phyloP scores from a whole-genome alignment of 2,329 filamentous ascomycete genomes.

The Emmonsia crescens region DNA sequence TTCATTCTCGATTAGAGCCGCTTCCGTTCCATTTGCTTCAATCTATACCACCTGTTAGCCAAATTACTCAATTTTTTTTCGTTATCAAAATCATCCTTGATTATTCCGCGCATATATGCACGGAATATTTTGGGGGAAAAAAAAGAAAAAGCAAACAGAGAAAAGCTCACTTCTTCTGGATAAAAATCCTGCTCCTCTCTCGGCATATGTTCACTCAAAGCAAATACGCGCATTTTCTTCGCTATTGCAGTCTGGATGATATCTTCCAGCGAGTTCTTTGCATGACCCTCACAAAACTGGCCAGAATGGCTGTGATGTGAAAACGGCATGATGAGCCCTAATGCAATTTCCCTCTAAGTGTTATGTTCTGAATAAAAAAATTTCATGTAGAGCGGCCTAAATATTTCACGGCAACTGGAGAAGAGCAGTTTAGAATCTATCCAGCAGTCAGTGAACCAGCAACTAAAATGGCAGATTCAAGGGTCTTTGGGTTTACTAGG shows the following conservation, averaged over 20 bases:
- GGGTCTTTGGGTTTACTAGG: no score
- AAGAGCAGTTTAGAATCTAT: neutral
- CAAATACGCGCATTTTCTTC: slow-evolving; percentile 70
- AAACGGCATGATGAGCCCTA: slow-evolving; percentile 61
- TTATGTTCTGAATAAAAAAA: neutral
- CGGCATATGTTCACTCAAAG: slow-evolving; percentile 91
- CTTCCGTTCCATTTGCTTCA: slow-evolving; percentile 24
- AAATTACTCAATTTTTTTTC: no score
- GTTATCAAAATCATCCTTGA: neutral
- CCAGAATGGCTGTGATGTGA: slow-evolving; percentile 97
- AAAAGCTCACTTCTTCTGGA: slow-evolving; percentile 62
- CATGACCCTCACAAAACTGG: slow-evolving; percentile 89
- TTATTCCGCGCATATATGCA: neutral
- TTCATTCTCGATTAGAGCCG: slow-evolving; percentile 37
- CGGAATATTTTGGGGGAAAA: neutral
- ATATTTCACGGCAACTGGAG: neutral
- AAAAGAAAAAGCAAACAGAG: neutral
- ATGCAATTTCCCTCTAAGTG: neutral
- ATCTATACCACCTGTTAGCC: slow-evolving; percentile 14
- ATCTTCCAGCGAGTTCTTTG: slow-evolving; percentile 72
- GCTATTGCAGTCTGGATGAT: slow-evolving; percentile 69
- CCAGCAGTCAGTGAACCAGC: neutral
- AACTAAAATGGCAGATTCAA: no score
- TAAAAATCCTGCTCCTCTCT: slow-evolving; percentile 72
- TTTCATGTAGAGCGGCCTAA: neutral